Base-by-base conservation (phyloP, 2,329 filamentous ascomycete genomes). In the Claviceps paspali region DNA sequence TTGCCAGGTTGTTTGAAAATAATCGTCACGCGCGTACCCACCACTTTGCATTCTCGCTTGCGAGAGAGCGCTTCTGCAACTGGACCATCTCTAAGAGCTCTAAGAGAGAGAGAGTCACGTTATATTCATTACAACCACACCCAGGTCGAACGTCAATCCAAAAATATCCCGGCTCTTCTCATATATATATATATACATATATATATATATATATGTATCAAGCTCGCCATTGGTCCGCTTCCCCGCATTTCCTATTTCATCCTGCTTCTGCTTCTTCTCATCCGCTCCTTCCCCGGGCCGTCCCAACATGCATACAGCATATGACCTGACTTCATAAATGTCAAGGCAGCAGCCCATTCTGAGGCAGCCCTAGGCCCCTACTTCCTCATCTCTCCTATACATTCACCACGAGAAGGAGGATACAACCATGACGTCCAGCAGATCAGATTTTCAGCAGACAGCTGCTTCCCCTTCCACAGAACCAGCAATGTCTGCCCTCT, bases 401-500 rank as follows among this genome's bases (percentile, higher is more conserved):
- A 11, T 27, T 11, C 14, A 3, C 22, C 42, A 39, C 44, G 41
- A 45, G 36, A 41, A 43, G 14, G 40, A 43, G 14, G 24, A 33
- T 39, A 44, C 45, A 43, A 42, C 33, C 36, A 52, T 53, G 50
- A 45, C 44, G 35, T 31, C 35, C 17, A 44, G 42, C 43, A 47
- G 41, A 43, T 40, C 47, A 45, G 49, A 49, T 39, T 36, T 41
- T 36, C 49, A 45, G 38, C 43, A 42, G 36, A 48, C 47, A 40
- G 41, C 41, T 36, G 47, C 44, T 38, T 43, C 43, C 35, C 43
- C 42, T 35, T 37, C 43, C 40, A 42, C 49, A 41, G 46, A 60
- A 46, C 51, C 55, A 47, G 52, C 52, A 49, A 65, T 68, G 62
- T 53, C 62, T 45, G 54, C 59, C 39, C 57, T 64, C 38, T 51